A percentile compares a stretch with the other conserved stretches of the same genome.
These are phyloP conservation scores for Esteya vermicola DNA, from an alignment of 2,329 filamentous ascomycete species.

Conservation along the genomic window DNA sequence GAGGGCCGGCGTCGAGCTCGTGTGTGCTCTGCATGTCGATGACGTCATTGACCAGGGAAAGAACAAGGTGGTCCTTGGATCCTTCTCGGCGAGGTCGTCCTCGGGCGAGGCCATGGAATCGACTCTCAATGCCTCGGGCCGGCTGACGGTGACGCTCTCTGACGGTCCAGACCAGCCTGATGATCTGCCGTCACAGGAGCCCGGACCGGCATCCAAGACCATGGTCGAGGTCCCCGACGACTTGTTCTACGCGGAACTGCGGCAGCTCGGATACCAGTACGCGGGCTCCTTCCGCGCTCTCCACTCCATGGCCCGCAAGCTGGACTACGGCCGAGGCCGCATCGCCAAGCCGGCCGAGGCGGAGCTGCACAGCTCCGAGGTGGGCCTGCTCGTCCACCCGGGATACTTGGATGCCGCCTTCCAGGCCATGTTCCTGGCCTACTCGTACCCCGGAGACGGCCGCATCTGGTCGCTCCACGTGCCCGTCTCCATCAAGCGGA, in stretches of 20 bases:
- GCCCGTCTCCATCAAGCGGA: background rate
- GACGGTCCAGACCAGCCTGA: too few species aligned
- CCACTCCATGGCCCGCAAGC: too few species aligned
- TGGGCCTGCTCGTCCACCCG: background rate
- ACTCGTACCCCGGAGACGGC: background rate
- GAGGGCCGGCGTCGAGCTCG: background rate
- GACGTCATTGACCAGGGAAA: background rate
- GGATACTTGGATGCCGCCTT: background rate
- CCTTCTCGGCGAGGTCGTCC: background rate
- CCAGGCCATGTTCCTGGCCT: background rate
- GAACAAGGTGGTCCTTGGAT: background rate
- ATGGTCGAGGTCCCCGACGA: too few species aligned
- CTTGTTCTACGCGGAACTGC: too few species aligned
- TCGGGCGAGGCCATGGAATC: too few species aligned
- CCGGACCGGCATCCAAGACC: too few species aligned
- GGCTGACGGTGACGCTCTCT: too few species aligned
- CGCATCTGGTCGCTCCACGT: background rate
- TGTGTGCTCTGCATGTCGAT: background rate
- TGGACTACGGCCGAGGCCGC: background rate
- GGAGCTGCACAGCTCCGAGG: background rate
- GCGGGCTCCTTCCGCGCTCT: too few species aligned
- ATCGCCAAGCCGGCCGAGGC: background rate
- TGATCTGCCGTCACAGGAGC: too few species aligned
- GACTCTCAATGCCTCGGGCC: too few species aligned
- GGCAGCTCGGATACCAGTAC: too few species aligned